Evolutionary conservation across 805 yeast species (phyloP), one percentile per base, ranked within the genome.

Genomic region (Zygosaccharomyces gambellarensis): DNA sequence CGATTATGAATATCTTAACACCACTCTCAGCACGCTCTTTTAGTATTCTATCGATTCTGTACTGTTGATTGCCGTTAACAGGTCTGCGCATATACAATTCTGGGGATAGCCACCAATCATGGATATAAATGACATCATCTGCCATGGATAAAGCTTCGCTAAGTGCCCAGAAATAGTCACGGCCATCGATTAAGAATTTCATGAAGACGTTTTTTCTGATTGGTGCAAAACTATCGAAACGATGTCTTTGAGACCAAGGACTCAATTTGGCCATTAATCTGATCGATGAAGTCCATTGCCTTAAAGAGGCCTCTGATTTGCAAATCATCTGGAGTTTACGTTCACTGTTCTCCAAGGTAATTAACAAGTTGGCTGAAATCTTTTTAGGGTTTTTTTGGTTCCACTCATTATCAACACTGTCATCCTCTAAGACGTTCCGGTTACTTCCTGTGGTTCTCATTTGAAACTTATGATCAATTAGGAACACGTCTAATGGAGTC

Each of bases 41-140:
- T 56, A 94, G 73, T 1, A 94, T 67, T 61, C 99, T 77, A 67
- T 94, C 99, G 39, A 94, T 71, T 63, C 99, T 78, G 83, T 89
- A 94, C 54, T 87, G 85, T 67, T 94, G 98, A 59, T 92, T 92
- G 7, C 97, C 97, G 67, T 87, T 85, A 0, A 96, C 92, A 0
- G 99, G 99, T 45, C 99, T 75, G 54, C 99, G 79, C 70, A 94
- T 72, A 60, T 94, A 95, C 3, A 94, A 65, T 66, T 94, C 99
- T 0, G 99, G 99, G 4, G 92, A 80, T 23, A 94, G 73, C 99
- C 99, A 94, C 99, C 99, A 94, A 62, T 92, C 99, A 62, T 94
- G 97, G 44, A 94, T 89, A 64, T 83, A 94, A 30, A 94, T 85
- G 1, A 86, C 92, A 72, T 94, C 98, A 56, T 83, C 82, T 0